Conservation (phyloP, 352 stramenopile genomes). For the Aphanomyces euteiches region DNA sequence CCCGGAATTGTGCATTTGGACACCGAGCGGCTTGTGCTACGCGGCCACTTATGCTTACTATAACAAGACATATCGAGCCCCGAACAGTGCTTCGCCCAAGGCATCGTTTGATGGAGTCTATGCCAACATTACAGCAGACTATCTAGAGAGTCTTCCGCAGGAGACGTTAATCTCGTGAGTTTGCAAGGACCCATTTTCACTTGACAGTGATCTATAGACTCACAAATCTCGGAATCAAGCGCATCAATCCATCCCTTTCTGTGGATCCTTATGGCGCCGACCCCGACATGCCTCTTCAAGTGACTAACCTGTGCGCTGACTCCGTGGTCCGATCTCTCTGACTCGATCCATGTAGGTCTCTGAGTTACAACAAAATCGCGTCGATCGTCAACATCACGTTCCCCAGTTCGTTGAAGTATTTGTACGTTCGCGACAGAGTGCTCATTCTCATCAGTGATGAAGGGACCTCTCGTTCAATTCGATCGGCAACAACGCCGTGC, state of each 20-base stretch:
- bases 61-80: not conserved
- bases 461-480: constrained; percentile 8
- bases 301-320: not conserved
- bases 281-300: not conserved
- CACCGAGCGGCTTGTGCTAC: not conserved
- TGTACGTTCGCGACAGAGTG: not conserved
- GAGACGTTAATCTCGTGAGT: constrained; percentile 1
- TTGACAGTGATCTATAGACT: not conserved
- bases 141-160: not conserved
- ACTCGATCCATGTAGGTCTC: not conserved
- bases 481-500: not conserved
- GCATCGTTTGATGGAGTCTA: not conserved
- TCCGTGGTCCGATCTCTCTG: not conserved
- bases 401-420: not conserved
- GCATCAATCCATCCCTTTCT: not conserved
- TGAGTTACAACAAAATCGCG: constrained; percentile 9
- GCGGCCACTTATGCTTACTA: constrained; percentile 3
- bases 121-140: not conserved
- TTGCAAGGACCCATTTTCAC: not conserved
- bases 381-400: constrained; percentile 16
- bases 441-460: not conserved
- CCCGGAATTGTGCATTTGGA: not conserved
- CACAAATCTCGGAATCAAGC: constrained; percentile 1
- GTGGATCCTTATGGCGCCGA: constrained; percentile 7
- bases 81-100: not conserved